phyloP scores from a whole-genome alignment of 257 asterid species.

The Agastache rugosa region DNA sequence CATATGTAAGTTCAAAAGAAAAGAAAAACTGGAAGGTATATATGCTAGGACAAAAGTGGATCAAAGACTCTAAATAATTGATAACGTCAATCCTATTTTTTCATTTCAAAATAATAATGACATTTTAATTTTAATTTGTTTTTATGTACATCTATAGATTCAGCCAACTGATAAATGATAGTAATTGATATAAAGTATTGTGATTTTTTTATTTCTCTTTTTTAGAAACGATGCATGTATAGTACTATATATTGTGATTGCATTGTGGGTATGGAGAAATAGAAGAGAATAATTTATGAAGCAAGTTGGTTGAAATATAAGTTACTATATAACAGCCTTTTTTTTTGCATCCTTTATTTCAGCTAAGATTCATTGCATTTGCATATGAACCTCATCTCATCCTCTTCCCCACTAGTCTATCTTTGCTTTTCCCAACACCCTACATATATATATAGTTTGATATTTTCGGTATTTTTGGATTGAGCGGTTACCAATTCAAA shows the following conservation, averaged over 20 bases:
- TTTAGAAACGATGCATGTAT: too few species aligned
- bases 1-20: not conserved
- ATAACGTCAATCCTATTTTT: not conserved
- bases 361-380: constrained; percentile 37
- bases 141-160: not conserved
- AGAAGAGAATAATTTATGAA: not conserved
- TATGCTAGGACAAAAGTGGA: constrained; percentile 13
- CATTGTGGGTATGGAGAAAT: not conserved
- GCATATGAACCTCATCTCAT: constrained; percentile 28
- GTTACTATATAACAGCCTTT: not conserved
- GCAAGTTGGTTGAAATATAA: constrained; percentile 28
- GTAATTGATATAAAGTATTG: not conserved
- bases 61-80: not conserved
- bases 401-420: constrained; percentile 12
- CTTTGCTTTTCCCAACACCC: constrained; percentile 38
- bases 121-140: not conserved
- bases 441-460: not conserved
- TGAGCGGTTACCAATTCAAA: too few species aligned
- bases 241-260: too few species aligned
- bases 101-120: not conserved
- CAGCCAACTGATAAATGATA: not conserved
- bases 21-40: not conserved
- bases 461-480: not conserved
- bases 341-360: not conserved
- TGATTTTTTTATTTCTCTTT: constrained; percentile 15